phyloP scores from a whole-genome alignment of 805 yeast species.

The Candida jianshihensis region DNA sequence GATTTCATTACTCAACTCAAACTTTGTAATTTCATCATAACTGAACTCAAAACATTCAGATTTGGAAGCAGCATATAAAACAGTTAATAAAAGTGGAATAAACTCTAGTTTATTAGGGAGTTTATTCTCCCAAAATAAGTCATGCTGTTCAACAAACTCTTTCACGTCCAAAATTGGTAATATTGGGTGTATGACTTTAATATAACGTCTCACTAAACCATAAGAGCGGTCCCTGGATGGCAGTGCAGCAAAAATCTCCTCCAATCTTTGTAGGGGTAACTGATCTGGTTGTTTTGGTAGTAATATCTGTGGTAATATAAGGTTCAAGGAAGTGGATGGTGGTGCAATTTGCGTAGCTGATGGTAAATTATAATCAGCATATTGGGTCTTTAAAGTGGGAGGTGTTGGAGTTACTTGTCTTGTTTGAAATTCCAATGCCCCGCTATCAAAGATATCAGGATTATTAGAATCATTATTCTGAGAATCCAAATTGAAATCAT shows the following conservation, averaged over 20 bases:
- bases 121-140: constrained; percentile 38
- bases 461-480: neutral
- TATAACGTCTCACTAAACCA: constrained; percentile 40
- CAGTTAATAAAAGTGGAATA: constrained; percentile 43
- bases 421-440: constrained; percentile 17
- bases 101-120: constrained; percentile 34
- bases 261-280: constrained; percentile 19
- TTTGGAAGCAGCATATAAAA: constrained; percentile 50
- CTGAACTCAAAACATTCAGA: constrained; percentile 54
- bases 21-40: constrained; percentile 27
- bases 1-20: constrained; percentile 35
- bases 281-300: constrained; percentile 19
- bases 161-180: constrained; percentile 43
- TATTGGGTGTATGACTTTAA: constrained; percentile 48
- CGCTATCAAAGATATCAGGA: too few relatives aligned
- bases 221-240: constrained; percentile 41
- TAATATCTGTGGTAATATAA: constrained; percentile 19
- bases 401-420: constrained; percentile 17
- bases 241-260: constrained; percentile 34
- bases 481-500: too few relatives aligned
- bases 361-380: constrained; percentile 8
- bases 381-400: constrained; percentile 6
- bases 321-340: constrained; percentile 17
- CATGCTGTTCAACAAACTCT: constrained; percentile 39
- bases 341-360: constrained; percentile 8